Conservation (phyloP, 257 asterid genomes). For the Ballota nigra region DNA sequence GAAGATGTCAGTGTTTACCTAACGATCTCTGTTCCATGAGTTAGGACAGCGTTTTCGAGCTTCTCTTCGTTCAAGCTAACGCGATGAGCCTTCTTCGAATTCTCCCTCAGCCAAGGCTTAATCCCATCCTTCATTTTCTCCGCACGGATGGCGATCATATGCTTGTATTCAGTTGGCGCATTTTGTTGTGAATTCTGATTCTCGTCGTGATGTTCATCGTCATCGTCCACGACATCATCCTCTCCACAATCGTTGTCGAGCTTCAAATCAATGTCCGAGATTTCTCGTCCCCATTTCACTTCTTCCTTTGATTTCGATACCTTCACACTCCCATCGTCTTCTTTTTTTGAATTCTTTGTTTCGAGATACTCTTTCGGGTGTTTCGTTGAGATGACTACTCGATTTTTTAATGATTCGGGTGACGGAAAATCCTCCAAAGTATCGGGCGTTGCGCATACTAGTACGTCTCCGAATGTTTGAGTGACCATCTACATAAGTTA, state of each 20-base stretch:
- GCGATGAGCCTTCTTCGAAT: constrained; percentile 50
- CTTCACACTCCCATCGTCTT: constrained; percentile 28
- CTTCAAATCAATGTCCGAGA: constrained; percentile 28
- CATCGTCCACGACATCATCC: constrained; percentile 33
- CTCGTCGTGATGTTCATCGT: constrained; percentile 34
- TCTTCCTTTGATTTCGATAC: constrained; percentile 44
- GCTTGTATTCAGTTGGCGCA: constrained; percentile 49
- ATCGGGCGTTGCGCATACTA: constrained; percentile 45
- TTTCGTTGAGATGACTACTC: constrained; percentile 67
- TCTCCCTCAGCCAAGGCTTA: constrained; percentile 52
- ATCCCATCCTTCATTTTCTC: constrained; percentile 63
- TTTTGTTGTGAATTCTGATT: constrained; percentile 23
- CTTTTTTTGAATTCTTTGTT: constrained; percentile 31
- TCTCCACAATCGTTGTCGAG: constrained; percentile 24
- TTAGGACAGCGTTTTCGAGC: constrained; percentile 57
- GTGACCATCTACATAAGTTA: constrained; percentile 52
- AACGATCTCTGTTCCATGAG: constrained; percentile 64
- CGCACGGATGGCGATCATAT: constrained; percentile 60
- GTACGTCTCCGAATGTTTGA: constrained; percentile 47
- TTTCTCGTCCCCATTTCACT: constrained; percentile 57
- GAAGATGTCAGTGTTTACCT: constrained; percentile 40
- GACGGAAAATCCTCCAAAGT: constrained; percentile 58
- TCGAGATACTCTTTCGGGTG: constrained; percentile 69
- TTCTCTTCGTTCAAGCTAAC: constrained; percentile 81
- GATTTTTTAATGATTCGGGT: constrained; percentile 56